Evolutionary conservation across 768 basidiomycete genomes (phyloP), one percentile per base, ranked within the genome.

Genomic region (Mycena vitilis): DNA sequence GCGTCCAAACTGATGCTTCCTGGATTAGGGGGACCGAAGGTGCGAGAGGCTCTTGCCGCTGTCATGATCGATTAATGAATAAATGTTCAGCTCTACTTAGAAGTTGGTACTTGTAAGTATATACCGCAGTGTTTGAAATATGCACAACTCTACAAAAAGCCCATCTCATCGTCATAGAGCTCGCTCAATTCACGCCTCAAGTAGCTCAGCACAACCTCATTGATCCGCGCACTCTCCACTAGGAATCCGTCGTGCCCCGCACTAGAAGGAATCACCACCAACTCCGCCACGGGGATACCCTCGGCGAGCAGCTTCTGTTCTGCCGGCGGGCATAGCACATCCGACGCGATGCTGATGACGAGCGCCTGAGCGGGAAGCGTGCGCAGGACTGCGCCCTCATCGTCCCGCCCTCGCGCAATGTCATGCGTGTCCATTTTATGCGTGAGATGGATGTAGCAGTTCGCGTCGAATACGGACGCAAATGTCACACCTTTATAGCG

Each of bases 401-500:
- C 75, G n/a, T 45, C 56, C 7, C 94, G 87, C 53, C 83, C 88
- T 7, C 95, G 88, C 6, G 92, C 82, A 73, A 99, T 76, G 78
- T 98, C 96, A 79, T 99, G 97, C 20, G 95, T 94, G 79, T 99
- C 96, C 80, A 99, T 86, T 77, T 99, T 99, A 69, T 92, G 91
- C 1, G 94, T 95, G 75, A 90, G 85, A 65, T 87, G 86, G 60
- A 70, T 51, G 40, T 98, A 99, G 78, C 97, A 99, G 79, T 99
- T 99, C 51, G 97, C 97, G 77, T 99, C 97, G 80, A 98, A 99
- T 0, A 95, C 90, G 9, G 91, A 84, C 15, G 91, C 94, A 79
- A 99, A 99, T 80, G 98, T 98, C 78, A 95, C 93, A 45, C 97
- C 97, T 79, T 99, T 96, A 75, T 98, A 98, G 57, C 96, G 91